Percentiles rank a stretch among this genome's conserved stretches.
phyloP scores from a whole-genome alignment of 208 protist genomes.

The Leptomonas seymouri region DNA sequence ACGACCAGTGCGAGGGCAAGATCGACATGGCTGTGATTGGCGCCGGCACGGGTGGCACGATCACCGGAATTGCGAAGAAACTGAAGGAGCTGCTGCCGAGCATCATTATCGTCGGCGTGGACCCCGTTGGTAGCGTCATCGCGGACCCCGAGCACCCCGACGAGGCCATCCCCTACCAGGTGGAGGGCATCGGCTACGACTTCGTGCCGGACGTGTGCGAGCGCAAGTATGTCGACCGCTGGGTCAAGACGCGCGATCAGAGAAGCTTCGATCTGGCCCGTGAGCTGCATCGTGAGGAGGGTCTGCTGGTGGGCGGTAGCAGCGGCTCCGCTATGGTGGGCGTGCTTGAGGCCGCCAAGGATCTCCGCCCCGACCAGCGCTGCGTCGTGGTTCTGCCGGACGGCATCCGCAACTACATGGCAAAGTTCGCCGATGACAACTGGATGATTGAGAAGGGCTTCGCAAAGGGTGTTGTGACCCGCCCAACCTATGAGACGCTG shows the following conservation, averaged over 20 bases:
- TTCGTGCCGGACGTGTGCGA: conserved; percentile 97
- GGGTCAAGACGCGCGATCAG: conserved; percentile 94
- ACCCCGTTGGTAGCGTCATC: conserved; percentile 96
- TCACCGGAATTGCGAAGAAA: conserved; percentile 93
- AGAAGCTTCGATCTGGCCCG: conserved; percentile 95
- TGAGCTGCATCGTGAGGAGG: conserved; percentile 95
- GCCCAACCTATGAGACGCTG: conserved; percentile 83
- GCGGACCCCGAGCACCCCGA: conserved; percentile 84
- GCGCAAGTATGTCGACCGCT: conserved; percentile 88
- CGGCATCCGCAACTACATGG: conserved; percentile 98
- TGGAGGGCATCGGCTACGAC: conserved; percentile 99
- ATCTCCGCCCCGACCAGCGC: conserved; percentile 87
- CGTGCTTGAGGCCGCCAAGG: conserved; percentile 92
- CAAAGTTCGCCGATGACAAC: conserved; percentile 95
- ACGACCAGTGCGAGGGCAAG: conserved; percentile 93
- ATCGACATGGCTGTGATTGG: conserved; percentile 96
- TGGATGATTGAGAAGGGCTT: conserved; percentile 97
- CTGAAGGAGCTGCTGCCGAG: conserved; percentile 68
- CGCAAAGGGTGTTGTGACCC: conserved; percentile 59
- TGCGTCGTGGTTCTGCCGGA: conserved; percentile 96
- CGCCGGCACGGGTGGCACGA: conserved; percentile 97
- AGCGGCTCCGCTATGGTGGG: conserved; percentile 92
- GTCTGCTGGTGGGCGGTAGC: conserved; percentile 95
- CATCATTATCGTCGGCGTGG: conserved; percentile 95
- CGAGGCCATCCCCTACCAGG: conserved; percentile 75